phyloP scores from a whole-genome alignment of 345 rosid species.

The Citrus cavaleriei region DNA sequence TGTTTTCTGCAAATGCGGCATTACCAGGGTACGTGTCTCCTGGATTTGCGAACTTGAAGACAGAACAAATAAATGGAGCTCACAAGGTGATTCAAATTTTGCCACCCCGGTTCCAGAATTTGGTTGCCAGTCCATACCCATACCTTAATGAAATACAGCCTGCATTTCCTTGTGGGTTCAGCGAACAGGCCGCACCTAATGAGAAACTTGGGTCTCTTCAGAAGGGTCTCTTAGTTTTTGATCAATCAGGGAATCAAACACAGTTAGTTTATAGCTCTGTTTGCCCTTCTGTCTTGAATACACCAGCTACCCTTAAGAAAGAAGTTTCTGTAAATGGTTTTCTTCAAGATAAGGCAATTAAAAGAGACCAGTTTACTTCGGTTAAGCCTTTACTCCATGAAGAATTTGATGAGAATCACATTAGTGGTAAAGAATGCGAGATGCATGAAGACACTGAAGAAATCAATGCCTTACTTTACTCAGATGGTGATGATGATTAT shows the following conservation, averaged over 20 bases:
- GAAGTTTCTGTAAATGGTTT: slow-evolving; percentile 21
- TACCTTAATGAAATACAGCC: slow-evolving; percentile 28
- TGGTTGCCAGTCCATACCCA: slow-evolving; percentile 26
- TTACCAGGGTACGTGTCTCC: slow-evolving; percentile 33
- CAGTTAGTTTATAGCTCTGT: slow-evolving; percentile 46
- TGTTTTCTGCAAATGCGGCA: slow-evolving; percentile 32
- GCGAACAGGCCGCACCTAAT: slow-evolving; percentile 26
- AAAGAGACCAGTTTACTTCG: slow-evolving; percentile 22
- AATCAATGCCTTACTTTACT: slow-evolving; percentile 84
- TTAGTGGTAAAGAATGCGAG: slow-evolving; percentile 48
- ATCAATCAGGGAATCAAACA: slow-evolving; percentile 67
- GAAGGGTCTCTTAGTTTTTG: slow-evolving; percentile 54
- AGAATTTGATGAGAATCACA: slow-evolving; percentile 34
- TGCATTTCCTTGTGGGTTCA: slow-evolving; percentile 21
- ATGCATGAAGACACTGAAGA: slow-evolving; percentile 98
- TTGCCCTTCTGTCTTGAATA: slow-evolving; percentile 24
- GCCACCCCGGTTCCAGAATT: slow-evolving; percentile 34
- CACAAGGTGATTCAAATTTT: slow-evolving; percentile 37
- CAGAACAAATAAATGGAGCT: slow-evolving; percentile 38
- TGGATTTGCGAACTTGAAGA: slow-evolving; percentile 31
- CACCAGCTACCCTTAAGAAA: slow-evolving; percentile 22
- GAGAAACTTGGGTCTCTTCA: slow-evolving; percentile 32
- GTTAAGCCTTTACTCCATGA: slow-evolving; percentile 23
- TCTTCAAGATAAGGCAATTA: slow-evolving; percentile 23
- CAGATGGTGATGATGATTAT: slow-evolving; percentile 54